Evolutionary conservation across 2,329 filamentous ascomycete genomes (phyloP).

Genomic region (Aspergillus puulaauensis): DNA sequence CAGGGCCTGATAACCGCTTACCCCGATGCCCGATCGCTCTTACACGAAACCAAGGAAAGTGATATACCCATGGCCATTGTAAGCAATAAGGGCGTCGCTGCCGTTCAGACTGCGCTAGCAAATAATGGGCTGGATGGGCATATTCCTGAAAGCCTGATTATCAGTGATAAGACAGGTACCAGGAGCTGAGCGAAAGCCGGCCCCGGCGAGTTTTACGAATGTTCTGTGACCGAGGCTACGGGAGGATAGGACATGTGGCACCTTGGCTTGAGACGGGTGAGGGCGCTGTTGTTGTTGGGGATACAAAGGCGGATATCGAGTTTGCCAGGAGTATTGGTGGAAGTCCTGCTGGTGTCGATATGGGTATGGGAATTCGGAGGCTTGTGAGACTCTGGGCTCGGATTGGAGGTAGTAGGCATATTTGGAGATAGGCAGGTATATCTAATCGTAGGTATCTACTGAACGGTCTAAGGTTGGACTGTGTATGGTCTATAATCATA

Average conservation of each 20-base stretch:
- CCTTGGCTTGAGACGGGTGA: not conserved
- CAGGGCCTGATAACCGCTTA: slow-evolving; percentile 19
- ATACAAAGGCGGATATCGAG: slow-evolving; percentile 16
- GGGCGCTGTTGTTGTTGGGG: slow-evolving; percentile 12
- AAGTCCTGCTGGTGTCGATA: slow-evolving; percentile 16
- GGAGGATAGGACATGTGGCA: not conserved
- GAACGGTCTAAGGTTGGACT: not conserved
- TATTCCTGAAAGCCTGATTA: slow-evolving; percentile 9
- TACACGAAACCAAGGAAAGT: not conserved
- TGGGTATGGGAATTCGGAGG: not conserved
- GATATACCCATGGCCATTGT: slow-evolving; percentile 21
- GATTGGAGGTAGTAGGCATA: not conserved
- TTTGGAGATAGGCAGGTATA: not conserved
- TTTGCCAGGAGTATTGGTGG: slow-evolving; percentile 15
- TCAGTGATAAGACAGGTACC: slow-evolving; percentile 10
- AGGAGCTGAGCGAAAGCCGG: slow-evolving; percentile 12
- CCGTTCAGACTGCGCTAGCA: slow-evolving; percentile 14
- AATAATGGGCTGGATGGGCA: not conserved
- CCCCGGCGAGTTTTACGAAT: slow-evolving; percentile 14
- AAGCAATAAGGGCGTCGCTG: slow-evolving; percentile 22
- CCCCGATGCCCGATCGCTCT: slow-evolving; percentile 16
- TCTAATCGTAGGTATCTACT: not conserved
- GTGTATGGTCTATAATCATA: too few species aligned
- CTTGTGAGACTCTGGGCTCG: not conserved
- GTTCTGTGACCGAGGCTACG: slow-evolving; percentile 14